Evolutionary conservation across 148 eudicot species (phyloP), one percentile per base, ranked within the genome.

Genomic region (Amaranthus cruentus): DNA sequence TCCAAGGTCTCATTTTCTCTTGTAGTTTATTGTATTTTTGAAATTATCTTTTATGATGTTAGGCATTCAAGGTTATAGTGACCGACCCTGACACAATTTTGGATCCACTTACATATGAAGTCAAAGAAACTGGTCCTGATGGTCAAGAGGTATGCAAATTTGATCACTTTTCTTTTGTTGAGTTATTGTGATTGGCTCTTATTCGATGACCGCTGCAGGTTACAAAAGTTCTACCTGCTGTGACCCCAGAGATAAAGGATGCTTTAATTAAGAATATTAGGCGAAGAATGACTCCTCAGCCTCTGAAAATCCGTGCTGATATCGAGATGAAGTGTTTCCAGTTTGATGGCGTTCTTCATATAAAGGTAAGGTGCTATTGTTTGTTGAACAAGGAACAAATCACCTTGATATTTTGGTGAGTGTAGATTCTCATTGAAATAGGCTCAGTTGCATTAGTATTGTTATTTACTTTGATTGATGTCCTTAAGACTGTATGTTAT

Each of bases 211-310:
- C 15, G 12, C 61, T 75, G 9, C 79, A 95, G 98, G 88, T 92
- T 57, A 84, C 90, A 7, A 87, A 92, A 76, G 92, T 88, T 67
- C 81, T 85, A 63, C 97, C 97, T 80, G 94, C 99, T 66, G 81
- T 92, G 21, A 82, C 97, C 46, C 96, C 91, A 28, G 92, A 90
- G 76, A 90, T 96, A 51, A 96, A 96, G 84, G 99, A 90, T 74
- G 86, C 96, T 38, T 71, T 92, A 68, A 81, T 89, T 0, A 96
- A 87, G 77, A 92, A 90, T 77, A 88, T 96, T 54, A 83, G 86
- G 64, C 85, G 99, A 73, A 85, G 97, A 83, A 96, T 96, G 99
- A 96, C 99, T 53, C 99, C 99, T 42, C 99, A 96, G 77, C 99
- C 99, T 50, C 74, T 95, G 74, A 95, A 92, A 78, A 92, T 95